Base-by-base conservation (phyloP, 75 land plant genomes). In the Isoetes taiwanensis region DNA sequence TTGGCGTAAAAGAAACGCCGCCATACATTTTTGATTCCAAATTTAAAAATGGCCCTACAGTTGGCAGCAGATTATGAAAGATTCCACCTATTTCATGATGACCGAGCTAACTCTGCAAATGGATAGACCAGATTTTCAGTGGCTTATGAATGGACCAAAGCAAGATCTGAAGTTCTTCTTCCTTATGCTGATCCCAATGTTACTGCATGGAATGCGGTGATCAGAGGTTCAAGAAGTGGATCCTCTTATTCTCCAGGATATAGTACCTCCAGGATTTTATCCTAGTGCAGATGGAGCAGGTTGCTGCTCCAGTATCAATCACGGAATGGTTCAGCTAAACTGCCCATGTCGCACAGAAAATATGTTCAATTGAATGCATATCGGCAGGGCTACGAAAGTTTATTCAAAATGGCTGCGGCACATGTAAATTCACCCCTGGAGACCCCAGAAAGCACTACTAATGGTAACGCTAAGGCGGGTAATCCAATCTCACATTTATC, bases 401-500 rank as follows among this genome's bases (percentile, higher is more conserved):
- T 71, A 76, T 64, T 23, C 76, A 87, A 5, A 76, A 68, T 39
- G 78, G 73, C 8, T 80, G 86, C 70, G 85, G 76, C 90, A 46
- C 77, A 69, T 90, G 4, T 85, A 83, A 62, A 80, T 90, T 57
- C 86, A 90, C n/a, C n/a, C 62, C 75, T 90, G n/a, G 82, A 90
- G 66, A 88, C 86, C 1, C 86, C 94, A 38, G 80, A 86, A 57
- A 93, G 93, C 16, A 86, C 86, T 25, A 90, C 97, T 2, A 87
- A 90, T 52, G 86, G 86, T 55, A 85, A 75, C 73, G 96, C 85
- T 30, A 90, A n/a, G n/a, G 96, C 76, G 78, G 90, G 96, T 90
- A 66, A 27, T 23, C 1, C 9, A 37, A 10, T 14, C 39, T 37
- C 39, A 14, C 12, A 37, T 9, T 10, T 37, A 10, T 14, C 39